Conservation (phyloP, 805 yeast genomes). For the Candida gorgasii region DNA sequence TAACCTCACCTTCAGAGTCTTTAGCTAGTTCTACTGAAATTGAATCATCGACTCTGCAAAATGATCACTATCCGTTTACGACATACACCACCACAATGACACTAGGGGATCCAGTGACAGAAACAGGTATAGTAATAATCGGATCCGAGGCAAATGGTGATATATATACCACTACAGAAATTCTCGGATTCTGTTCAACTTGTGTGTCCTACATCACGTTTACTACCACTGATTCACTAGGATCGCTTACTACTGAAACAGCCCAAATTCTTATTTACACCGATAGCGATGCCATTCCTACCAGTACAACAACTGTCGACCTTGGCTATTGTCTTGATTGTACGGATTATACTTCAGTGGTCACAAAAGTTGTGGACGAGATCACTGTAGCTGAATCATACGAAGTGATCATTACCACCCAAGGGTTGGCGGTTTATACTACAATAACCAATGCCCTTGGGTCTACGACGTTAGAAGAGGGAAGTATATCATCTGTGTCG, state of each 20-base stretch:
- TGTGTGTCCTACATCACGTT: slow-evolving; percentile 13
- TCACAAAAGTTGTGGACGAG: slow-evolving; percentile 14
- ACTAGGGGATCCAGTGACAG: slow-evolving; percentile 10
- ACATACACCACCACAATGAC: slow-evolving; percentile 10
- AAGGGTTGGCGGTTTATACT: slow-evolving; percentile 2
- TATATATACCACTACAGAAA: slow-evolving; percentile 14
- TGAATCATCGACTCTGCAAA: not conserved
- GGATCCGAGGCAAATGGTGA: slow-evolving; percentile 13
- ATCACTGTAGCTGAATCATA: not conserved
- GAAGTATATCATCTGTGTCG: not conserved
- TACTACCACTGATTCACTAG: slow-evolving; percentile 14
- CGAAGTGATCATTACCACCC: slow-evolving; percentile 14
- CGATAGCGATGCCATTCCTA: slow-evolving; percentile 9
- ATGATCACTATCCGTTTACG: slow-evolving; percentile 1
- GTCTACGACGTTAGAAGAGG: not conserved
- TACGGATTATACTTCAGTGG: slow-evolving; percentile 12
- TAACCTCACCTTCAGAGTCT: slow-evolving; percentile 27
- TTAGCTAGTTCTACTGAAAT: too few species aligned
- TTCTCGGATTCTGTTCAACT: slow-evolving; percentile 7
- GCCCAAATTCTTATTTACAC: slow-evolving; percentile 17
- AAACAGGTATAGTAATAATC: slow-evolving; percentile 13
- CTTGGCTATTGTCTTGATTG: slow-evolving; percentile 10
- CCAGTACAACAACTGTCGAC: slow-evolving; percentile 15
- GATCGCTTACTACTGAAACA: slow-evolving; percentile 12
- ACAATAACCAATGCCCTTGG: not conserved